These are phyloP conservation scores for Ensete ventricosum DNA, from an alignment of 176 grass and related monocot species.

Conservation along the genomic window DNA sequence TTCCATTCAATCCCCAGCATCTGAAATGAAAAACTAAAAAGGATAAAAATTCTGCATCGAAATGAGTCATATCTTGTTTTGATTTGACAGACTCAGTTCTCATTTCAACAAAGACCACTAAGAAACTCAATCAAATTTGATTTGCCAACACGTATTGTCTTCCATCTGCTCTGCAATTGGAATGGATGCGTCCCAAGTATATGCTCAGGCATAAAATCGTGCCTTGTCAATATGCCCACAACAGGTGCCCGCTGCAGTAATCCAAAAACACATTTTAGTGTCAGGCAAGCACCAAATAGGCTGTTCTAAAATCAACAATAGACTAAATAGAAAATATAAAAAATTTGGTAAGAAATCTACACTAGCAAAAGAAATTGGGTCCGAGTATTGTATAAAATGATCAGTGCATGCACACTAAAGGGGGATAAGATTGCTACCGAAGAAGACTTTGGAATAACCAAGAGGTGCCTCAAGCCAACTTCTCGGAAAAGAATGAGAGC, in stretches of 20 bases:
- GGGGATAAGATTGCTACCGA: conserved; percentile 28
- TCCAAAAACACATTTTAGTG: background rate
- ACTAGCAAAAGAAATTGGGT: background rate
- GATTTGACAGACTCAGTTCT: background rate
- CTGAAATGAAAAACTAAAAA: background rate
- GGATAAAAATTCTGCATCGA: background rate
- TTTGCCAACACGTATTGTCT: background rate
- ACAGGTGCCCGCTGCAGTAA: background rate
- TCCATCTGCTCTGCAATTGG: background rate
- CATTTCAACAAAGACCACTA: background rate
- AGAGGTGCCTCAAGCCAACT: conserved; percentile 80
- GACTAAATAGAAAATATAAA: background rate
- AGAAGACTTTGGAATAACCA: conserved; percentile 76
- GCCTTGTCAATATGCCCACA: conserved; percentile 17
- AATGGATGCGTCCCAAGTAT: conserved; percentile 5
- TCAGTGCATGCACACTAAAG: background rate
- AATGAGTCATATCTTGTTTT: background rate
- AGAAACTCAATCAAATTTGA: background rate
- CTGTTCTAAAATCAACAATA: background rate
- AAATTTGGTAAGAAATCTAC: background rate
- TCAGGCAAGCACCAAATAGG: background rate
- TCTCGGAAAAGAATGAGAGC: conserved; percentile 88
- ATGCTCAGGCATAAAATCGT: conserved; percentile 16
- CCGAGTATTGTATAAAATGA: background rate
- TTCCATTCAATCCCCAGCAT: background rate